Conservation (phyloP, 257 asterid species). For the Thymus mandschuricus region DNA sequence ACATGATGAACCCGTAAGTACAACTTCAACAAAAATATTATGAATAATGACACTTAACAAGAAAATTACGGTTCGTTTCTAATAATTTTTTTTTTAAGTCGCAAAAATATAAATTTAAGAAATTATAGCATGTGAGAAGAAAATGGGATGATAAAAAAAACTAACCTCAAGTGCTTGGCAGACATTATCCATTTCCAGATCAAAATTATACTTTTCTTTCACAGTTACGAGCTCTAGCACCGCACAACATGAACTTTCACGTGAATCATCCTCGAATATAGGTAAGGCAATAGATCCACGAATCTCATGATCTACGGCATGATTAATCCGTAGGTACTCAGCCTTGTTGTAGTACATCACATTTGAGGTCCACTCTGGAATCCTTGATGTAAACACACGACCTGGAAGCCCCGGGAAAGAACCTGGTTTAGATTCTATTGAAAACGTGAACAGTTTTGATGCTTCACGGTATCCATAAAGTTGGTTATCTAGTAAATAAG, state of each 20-base stretch:
- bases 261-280: slow-evolving; percentile 57
- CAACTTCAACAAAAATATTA: neutral
- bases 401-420: slow-evolving; percentile 81
- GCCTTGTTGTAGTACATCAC: slow-evolving; percentile 62
- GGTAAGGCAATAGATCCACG: slow-evolving; percentile 82
- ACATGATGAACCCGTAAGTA: neutral
- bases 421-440: slow-evolving; percentile 52
- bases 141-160: slow-evolving; percentile 11
- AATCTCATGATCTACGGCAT: slow-evolving; percentile 66
- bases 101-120: neutral
- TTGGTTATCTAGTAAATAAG: slow-evolving; percentile 63
- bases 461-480: slow-evolving; percentile 82
- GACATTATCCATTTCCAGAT: slow-evolving; percentile 57
- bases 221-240: slow-evolving; percentile 71
- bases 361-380: slow-evolving; percentile 90
- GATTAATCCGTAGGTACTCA: slow-evolving; percentile 63
- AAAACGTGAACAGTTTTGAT: slow-evolving; percentile 67
- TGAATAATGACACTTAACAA: neutral
- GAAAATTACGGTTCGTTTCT: neutral
- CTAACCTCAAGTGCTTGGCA: slow-evolving; percentile 69
- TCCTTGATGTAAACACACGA: slow-evolving; percentile 70
- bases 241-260: slow-evolving; percentile 57
- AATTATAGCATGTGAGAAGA: neutral
- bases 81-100: too few relatives aligned
- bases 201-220: slow-evolving; percentile 57